These are phyloP conservation scores for Centaurea solstitialis DNA, from an alignment of 129 eudicot species.

Conservation along the genomic window DNA sequence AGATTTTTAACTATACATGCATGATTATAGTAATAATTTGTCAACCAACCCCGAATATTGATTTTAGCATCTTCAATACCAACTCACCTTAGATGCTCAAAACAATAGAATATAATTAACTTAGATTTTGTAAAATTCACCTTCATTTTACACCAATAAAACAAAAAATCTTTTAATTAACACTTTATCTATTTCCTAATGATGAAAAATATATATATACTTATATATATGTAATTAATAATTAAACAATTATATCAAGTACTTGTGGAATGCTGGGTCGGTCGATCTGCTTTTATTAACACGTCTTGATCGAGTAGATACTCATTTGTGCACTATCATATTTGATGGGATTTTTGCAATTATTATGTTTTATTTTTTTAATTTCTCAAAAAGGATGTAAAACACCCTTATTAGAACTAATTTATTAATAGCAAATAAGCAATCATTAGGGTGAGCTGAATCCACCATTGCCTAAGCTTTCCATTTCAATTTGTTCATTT, in stretches of 20 bases:
- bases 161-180: too few relatives aligned
- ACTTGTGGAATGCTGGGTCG: slow-evolving; percentile 31
- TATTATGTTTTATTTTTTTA: slow-evolving; percentile 28
- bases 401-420: slow-evolving; percentile 7
- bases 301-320: slow-evolving; percentile 47
- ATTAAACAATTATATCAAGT: slow-evolving; percentile 10
- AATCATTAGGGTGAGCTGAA: slow-evolving; percentile 26
- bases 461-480: slow-evolving; percentile 13
- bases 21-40: too few relatives aligned
- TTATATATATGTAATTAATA: slow-evolving; percentile 2
- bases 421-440: slow-evolving; percentile 19
- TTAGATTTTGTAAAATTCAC: too few relatives aligned
- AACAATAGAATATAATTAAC: too few relatives aligned
- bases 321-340: slow-evolving; percentile 36
- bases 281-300: slow-evolving; percentile 26
- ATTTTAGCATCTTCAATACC: too few relatives aligned
- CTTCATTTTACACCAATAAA: too few relatives aligned
- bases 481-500: not conserved
- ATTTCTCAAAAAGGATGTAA: slow-evolving; percentile 12
- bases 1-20: too few relatives aligned
- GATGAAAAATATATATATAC: too few relatives aligned
- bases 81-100: too few relatives aligned
- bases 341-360: slow-evolving; percentile 33
- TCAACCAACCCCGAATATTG: too few relatives aligned
- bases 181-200: too few relatives aligned